Conservation (phyloP, 2,329 filamentous ascomycete species). For the Aspergillus thermomutatus region DNA sequence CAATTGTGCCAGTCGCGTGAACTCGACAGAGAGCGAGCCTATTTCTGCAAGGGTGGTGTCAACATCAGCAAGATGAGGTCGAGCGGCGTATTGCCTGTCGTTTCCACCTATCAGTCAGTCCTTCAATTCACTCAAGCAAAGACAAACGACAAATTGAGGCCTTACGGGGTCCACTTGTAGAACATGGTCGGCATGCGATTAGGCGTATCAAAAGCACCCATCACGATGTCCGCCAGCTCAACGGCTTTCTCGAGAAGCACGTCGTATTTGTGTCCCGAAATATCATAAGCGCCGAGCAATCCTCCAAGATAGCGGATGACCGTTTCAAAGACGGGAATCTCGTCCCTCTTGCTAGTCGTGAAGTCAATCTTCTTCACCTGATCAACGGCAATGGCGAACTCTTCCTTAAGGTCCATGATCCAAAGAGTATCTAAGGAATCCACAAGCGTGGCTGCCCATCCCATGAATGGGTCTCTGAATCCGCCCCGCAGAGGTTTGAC, state of each 20-base stretch:
- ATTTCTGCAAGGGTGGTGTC: constrained; percentile 64
- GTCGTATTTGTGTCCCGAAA: constrained; percentile 67
- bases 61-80: constrained; percentile 60
- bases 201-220: constrained; percentile 83
- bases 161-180: constrained; percentile 70
- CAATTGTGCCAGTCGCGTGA: constrained; percentile 82
- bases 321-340: constrained; percentile 90
- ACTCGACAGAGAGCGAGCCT: constrained; percentile 80
- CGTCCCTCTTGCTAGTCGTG: constrained; percentile 61
- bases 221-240: constrained; percentile 75
- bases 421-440: constrained; percentile 80
- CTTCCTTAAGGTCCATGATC: constrained; percentile 76
- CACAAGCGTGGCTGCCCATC: constrained; percentile 84
- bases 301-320: constrained; percentile 89
- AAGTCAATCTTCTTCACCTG: constrained; percentile 76
- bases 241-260: constrained; percentile 73
- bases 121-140: not conserved
- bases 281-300: constrained; percentile 78
- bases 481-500: constrained; percentile 67
- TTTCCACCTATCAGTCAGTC: constrained; percentile 1
- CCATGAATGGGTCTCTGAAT: constrained; percentile 78
- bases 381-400: constrained; percentile 74
- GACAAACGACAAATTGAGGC: constrained; percentile 8
- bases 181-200: constrained; percentile 87
- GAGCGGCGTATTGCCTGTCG: constrained; percentile 51